Base-by-base conservation (phyloP, 2,329 filamentous ascomycete species). In the Apiospora hydei region DNA sequence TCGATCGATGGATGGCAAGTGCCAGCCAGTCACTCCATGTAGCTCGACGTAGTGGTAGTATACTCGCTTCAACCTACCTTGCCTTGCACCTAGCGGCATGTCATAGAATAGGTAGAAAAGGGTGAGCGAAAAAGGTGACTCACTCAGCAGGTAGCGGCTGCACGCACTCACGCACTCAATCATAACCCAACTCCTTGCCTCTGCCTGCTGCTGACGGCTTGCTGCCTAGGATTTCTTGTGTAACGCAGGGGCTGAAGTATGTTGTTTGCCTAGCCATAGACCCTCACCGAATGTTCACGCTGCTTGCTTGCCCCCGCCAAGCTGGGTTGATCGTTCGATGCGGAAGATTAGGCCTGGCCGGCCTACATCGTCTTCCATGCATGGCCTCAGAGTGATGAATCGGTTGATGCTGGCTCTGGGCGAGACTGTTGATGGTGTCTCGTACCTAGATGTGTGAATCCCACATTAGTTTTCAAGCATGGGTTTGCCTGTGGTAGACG, bases 171-270 rank as follows among this genome's bases (percentile, higher is more conserved):
- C 18, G 10, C 57, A 41, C 46, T 21, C 46, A 47, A 47, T 47
- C 6, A n/a, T n/a, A 41, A 41, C 16, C 30, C 3, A n/a, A 41
- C 34, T 34, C 57, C 18, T 64, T 64, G 18, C 53, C 13, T 38
- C 16, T 61, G 53, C 53, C 16, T 61, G 53, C 53, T 38, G 53
- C 57, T 41, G 57, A 64, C 57, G 57, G 57, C 34, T 41, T 64
- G 57, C 57, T 64, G 57, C 57, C 18, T 64, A 21, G 18, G 18
- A n/a, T n/a, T 41, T 38, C 57, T 64, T 11, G 34, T 64, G 57
- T 41, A 41, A 14, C 57, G 11, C 57, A 41, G 34, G 57, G 30
- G 57, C 57, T 64, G 57, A 10, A 24, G 13, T n/a, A 14, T 64
- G n/a, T 41, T 64, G 57, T 64, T 64, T 64, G 57, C 57, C 34